phyloP scores from a whole-genome alignment of 352 stramenopile genomes.

The Globisporangium radiosum region DNA sequence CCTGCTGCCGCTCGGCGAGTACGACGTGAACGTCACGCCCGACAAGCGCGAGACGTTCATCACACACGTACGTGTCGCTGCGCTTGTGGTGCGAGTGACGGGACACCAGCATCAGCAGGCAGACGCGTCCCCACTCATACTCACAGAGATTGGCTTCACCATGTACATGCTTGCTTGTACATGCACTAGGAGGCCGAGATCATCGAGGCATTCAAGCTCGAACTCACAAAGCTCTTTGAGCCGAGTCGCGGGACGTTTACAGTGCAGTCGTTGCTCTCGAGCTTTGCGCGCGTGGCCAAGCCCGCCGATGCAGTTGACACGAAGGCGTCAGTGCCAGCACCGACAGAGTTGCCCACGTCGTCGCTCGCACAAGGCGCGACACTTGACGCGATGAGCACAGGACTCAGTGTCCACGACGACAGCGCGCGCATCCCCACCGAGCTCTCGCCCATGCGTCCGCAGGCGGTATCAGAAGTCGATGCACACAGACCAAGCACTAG shows the following conservation, averaged over 20 bases:
- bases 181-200: conserved; percentile 34
- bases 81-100: not conserved
- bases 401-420: not conserved
- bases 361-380: not conserved
- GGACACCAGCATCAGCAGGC: no score
- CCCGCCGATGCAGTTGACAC: not conserved
- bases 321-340: not conserved
- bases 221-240: conserved; percentile 56
- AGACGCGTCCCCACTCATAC: no score
- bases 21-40: conserved; percentile 96
- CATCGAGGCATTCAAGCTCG: conserved; percentile 50
- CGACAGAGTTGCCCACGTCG: not conserved
- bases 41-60: conserved; percentile 96
- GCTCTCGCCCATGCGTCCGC: conserved; percentile 4
- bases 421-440: not conserved
- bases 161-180: not conserved
- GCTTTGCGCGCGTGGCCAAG: conserved; percentile 17
- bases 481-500: not conserved
- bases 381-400: not conserved
- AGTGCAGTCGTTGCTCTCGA: conserved; percentile 49
- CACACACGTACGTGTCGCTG: conserved; percentile 34
- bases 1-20: conserved; percentile 76
- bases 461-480: not conserved
- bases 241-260: conserved; percentile 52
- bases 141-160: not conserved